phyloP scores from a whole-genome alignment of 495 filamentous ascomycete species.

The Neurospora sp. region DNA sequence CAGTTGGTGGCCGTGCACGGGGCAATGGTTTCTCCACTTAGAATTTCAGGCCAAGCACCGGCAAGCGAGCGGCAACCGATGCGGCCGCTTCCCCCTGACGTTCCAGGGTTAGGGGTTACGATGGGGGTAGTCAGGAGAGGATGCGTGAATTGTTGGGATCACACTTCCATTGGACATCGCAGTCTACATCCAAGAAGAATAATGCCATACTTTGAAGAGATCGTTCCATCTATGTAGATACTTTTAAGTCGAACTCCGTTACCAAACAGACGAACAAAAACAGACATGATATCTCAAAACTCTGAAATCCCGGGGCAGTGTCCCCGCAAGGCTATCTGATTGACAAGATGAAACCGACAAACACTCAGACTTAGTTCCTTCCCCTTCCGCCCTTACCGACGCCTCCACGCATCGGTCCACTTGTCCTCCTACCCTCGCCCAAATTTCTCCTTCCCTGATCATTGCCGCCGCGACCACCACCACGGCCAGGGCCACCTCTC shows the following conservation, averaged over 20 bases:
- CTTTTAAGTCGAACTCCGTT: neutral
- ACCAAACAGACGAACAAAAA: neutral
- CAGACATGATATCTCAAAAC: neutral
- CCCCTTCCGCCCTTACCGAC: neutral
- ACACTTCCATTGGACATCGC: neutral
- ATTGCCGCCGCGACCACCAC: constrained; percentile 11
- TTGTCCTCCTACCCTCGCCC: neutral
- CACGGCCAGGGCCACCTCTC: constrained; percentile 4
- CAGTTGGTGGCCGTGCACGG: neutral
- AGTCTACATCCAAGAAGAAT: neutral
- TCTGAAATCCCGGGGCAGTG: neutral
- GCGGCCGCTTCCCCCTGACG: neutral
- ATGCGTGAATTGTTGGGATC: neutral
- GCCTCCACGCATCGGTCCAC: neutral
- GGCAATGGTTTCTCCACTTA: neutral
- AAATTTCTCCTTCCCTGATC: neutral
- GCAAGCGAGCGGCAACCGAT: neutral
- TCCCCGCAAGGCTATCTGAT: neutral
- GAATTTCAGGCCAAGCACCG: neutral
- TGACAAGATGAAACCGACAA: neutral
- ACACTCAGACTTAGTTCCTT: neutral
- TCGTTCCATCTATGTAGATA: neutral
- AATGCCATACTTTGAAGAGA: neutral
- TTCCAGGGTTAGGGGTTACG: neutral
- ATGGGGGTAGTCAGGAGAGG: too few species aligned